Evolutionary conservation across 208 protist genomes (phyloP), one percentile per base, ranked within the genome.

Genomic region (Leptomonas pyrrhocoris): DNA sequence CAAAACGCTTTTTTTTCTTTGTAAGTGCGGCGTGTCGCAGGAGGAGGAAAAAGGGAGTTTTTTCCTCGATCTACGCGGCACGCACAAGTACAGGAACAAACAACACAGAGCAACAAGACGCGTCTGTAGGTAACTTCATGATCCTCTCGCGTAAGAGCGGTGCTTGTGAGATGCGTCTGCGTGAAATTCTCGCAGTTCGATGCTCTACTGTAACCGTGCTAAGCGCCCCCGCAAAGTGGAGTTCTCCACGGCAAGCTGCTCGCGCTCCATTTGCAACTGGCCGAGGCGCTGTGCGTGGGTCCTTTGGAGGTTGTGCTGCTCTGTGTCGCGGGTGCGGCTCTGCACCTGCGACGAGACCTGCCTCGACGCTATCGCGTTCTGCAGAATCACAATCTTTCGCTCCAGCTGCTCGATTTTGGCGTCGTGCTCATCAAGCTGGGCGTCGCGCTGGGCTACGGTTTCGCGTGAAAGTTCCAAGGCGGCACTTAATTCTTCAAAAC

Each of bases 331-430:
- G 9, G 62, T 50, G 19, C 72, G 81, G 5, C 70, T 28, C 7
- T 89, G 74, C 55, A 92, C 74, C 58, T 88, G 74, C 15, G 90
- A 80, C 12, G 78, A 85, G 4, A 80, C 73, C 28, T 77, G 68
- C 21, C 84, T 83, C 15, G 90, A 93, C 13, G 79, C 71, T 49
- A 94, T 86, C 9, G 88, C 90, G 58, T 74, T 84, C 68, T 89
- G 82, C 38, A 96, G 64, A 59, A 96, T 83, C 23, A 68, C 18
- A 18, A 90, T 76, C 73, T 94, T 96, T 15, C 68, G 63, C 64
- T 93, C 87, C 54, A 94, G 72, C 67, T 89, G 77, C 76, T 96
- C 88, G 7, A 96, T 74, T 51, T 84, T 83, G 16, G 79, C 78
- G 73, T 96, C 90, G 72, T 88, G 74, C 38, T 70, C 70, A 34